These are phyloP conservation scores for Austropuccinia psidii DNA, from an alignment of 1,284 basidiomycete species.

Conservation along the genomic window DNA sequence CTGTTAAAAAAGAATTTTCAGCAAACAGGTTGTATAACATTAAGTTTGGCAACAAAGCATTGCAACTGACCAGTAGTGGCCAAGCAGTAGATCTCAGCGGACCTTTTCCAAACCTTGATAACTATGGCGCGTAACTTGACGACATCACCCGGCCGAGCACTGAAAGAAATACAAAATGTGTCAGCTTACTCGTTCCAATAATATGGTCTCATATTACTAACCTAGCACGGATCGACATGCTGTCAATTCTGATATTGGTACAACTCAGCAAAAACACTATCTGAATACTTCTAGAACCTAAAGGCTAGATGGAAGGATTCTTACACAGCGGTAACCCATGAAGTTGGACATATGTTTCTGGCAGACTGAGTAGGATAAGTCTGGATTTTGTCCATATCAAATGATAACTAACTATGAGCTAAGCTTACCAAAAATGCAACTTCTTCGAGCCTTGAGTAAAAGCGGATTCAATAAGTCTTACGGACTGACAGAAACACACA, in stretches of 20 bases:
- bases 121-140: constrained; percentile 14
- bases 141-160: neutral
- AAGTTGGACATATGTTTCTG: neutral
- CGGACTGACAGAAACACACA: neutral
- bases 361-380: neutral
- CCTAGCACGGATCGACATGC: constrained; percentile 39
- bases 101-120: constrained; percentile 38
- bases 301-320: no score
- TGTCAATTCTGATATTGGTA: constrained; percentile 40
- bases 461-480: neutral
- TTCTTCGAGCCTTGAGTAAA: neutral
- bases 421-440: neutral
- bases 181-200: neutral
- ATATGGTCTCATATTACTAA: no score
- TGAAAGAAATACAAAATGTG: neutral
- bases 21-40: constrained; percentile 38
- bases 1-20: constrained; percentile 35
- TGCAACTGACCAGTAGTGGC: constrained; percentile 37
- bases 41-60: neutral
- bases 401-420: constrained; percentile 21
- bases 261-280: no score
- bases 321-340: neutral
- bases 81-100: constrained; percentile 38
- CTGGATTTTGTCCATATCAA: constrained; percentile 19
- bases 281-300: no score